Conservation (phyloP, 495 filamentous ascomycete species). For the Elaphomyces granulatus region DNA sequence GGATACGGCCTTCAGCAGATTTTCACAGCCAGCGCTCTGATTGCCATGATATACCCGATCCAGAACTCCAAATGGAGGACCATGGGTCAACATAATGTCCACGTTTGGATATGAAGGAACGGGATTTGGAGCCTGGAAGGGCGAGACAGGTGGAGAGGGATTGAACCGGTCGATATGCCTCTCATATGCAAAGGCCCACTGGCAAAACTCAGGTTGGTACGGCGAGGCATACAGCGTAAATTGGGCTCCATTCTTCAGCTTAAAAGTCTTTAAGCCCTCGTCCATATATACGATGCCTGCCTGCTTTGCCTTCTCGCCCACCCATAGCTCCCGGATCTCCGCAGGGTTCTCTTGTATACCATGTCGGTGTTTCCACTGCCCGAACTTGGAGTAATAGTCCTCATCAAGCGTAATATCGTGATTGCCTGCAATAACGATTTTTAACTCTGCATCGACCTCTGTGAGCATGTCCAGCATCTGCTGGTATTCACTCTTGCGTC, state of each 20-base stretch:
- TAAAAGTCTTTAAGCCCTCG: slow-evolving; percentile 46
- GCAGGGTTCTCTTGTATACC: slow-evolving; percentile 13
- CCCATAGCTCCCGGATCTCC: slow-evolving; percentile 32
- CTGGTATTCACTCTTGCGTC: slow-evolving; percentile 40
- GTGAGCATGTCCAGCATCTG: slow-evolving; percentile 38
- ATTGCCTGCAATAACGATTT: slow-evolving; percentile 70
- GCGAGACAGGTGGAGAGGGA: slow-evolving; percentile 11
- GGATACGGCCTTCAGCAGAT: slow-evolving; percentile 29
- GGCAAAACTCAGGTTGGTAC: slow-evolving; percentile 44
- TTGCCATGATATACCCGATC: slow-evolving; percentile 28
- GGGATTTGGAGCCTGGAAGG: slow-evolving; percentile 26
- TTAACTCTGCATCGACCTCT: slow-evolving; percentile 46
- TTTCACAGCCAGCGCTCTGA: slow-evolving; percentile 32
- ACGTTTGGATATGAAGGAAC: slow-evolving; percentile 35
- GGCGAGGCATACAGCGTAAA: slow-evolving; percentile 58
- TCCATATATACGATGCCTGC: slow-evolving; percentile 50
- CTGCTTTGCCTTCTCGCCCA: slow-evolving; percentile 27
- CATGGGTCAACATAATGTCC: slow-evolving; percentile 62
- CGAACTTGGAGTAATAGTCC: slow-evolving; percentile 28
- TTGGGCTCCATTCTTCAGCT: slow-evolving; percentile 39
- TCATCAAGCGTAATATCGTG: slow-evolving; percentile 62
- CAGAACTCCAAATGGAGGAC: slow-evolving; percentile 46
- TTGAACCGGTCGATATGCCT: slow-evolving; percentile 42
- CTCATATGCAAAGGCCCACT: slow-evolving; percentile 50
- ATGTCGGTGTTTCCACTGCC: slow-evolving; percentile 20